Percentiles rank a stretch among this genome's conserved stretches.
phyloP scores from a whole-genome alignment of 148 eudicot genomes.

The Oxyria digyna region DNA sequence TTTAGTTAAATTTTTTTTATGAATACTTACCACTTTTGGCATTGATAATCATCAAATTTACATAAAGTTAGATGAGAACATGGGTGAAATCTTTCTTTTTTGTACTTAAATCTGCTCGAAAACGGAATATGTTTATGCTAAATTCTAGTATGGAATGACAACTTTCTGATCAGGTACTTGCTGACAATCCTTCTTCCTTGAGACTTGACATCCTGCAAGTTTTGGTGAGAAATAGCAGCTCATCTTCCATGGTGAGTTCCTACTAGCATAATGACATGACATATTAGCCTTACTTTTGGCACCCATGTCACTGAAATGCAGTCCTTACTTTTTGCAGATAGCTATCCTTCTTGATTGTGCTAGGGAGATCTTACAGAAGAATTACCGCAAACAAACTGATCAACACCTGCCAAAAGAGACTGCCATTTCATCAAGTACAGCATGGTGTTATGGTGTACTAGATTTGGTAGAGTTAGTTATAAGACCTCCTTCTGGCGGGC shows the following conservation, averaged over 20 bases:
- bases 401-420: constrained; percentile 18
- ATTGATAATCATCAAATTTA: no score
- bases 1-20: background rate
- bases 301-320: background rate
- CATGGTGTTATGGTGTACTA: constrained; percentile 54
- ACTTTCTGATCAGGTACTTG: constrained; percentile 50
- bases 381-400: constrained; percentile 22
- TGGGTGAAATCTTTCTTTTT: background rate
- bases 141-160: background rate
- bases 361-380: constrained; percentile 54
- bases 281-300: background rate
- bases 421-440: constrained; percentile 12
- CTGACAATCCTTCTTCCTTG: constrained; percentile 57
- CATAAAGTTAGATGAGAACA: background rate
- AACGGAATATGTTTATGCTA: background rate
- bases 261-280: constrained; percentile 8
- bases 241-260: constrained; percentile 76
- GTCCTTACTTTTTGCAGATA: constrained; percentile 27
- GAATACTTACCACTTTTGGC: no score
- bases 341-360: constrained; percentile 68
- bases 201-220: constrained; percentile 56
- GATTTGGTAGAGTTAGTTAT: constrained; percentile 64
- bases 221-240: constrained; percentile 48
- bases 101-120: background rate
- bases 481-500: constrained; percentile 77